Conservation (phyloP, 768 basidiomycete species). For the Cytidiella melzeri region DNA sequence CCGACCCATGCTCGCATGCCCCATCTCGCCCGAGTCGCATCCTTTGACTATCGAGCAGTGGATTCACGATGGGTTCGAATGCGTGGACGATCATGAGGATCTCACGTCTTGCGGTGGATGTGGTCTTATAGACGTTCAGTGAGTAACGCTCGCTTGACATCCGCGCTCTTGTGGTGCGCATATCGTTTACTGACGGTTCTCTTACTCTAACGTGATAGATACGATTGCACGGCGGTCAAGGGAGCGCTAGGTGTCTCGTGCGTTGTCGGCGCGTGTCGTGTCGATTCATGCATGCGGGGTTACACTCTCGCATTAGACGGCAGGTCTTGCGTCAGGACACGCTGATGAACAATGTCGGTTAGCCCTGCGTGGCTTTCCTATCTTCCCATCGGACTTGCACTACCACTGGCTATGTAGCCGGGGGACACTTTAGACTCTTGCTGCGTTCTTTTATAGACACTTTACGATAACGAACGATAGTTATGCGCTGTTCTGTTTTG, state of each 20-base stretch:
- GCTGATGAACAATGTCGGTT: background rate
- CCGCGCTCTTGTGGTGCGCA: background rate
- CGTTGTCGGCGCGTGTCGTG: constrained; percentile 20
- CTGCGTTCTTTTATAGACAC: too few relatives aligned
- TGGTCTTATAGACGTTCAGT: constrained; percentile 19
- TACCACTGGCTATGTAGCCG: too few relatives aligned
- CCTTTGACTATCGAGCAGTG: constrained; percentile 15
- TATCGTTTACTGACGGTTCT: too few relatives aligned
- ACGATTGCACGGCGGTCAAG: constrained; percentile 24
- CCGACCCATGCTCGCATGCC: constrained; percentile 17
- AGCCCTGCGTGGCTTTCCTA: too few relatives aligned
- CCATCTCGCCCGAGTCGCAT: constrained; percentile 9
- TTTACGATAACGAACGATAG: too few relatives aligned
- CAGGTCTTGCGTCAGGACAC: constrained; percentile 12
- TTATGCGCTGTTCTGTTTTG: too few relatives aligned
- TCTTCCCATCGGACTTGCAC: too few relatives aligned
- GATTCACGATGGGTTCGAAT: constrained; percentile 23
- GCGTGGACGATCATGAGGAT: constrained; percentile 25
- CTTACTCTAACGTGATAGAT: constrained; percentile 13
- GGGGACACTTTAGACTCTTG: too few relatives aligned
- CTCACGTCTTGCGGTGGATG: constrained; percentile 28
- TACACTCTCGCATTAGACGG: constrained; percentile 15
- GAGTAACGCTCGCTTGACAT: constrained; percentile 6
- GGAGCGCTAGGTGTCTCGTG: constrained; percentile 23
- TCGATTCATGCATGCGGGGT: constrained; percentile 24